Evolutionary conservation across 108 stramenopile genomes (phyloP).

Genomic region (Fistulifera solaris): DNA sequence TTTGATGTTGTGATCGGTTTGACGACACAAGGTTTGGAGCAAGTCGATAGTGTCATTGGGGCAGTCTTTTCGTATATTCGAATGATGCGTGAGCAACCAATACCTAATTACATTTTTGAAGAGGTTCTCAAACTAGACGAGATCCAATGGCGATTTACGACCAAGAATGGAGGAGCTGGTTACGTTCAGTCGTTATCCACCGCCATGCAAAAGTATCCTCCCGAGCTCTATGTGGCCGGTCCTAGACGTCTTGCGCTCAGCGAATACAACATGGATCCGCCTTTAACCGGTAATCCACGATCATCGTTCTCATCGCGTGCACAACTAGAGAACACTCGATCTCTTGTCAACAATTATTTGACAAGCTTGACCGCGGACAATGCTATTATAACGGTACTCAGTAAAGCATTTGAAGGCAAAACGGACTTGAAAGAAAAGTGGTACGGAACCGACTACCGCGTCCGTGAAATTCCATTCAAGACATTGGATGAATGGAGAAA

Average conservation of each 20-base stretch:
- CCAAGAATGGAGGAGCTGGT: constrained; percentile 38
- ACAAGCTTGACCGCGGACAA: constrained; percentile 55
- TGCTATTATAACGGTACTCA: constrained; percentile 57
- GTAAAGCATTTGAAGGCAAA: constrained; percentile 58
- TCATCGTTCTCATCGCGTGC: constrained; percentile 38
- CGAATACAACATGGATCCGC: constrained; percentile 18
- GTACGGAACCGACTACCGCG: constrained; percentile 77
- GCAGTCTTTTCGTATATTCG: constrained; percentile 64
- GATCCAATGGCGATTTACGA: constrained; percentile 65
- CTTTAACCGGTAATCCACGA: constrained; percentile 40
- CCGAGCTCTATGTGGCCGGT: constrained; percentile 56
- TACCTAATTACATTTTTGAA: constrained; percentile 65
- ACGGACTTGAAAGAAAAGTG: constrained; percentile 61
- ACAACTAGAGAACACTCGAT: constrained; percentile 39
- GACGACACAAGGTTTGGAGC: constrained; percentile 59
- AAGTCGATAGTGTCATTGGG: constrained; percentile 54
- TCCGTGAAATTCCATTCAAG: constrained; percentile 32
- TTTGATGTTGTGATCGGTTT: constrained; percentile 75
- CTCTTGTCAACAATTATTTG: constrained; percentile 30
- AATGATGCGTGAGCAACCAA: constrained; percentile 42
- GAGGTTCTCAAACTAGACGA: constrained; percentile 72
- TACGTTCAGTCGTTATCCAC: constrained; percentile 61
- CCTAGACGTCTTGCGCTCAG: constrained; percentile 59
- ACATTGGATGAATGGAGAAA: constrained; percentile 52
- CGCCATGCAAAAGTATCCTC: constrained; percentile 57